phyloP scores from a whole-genome alignment of 371 early-diverging fungal genomes.

The Mortierella polycephala region DNA sequence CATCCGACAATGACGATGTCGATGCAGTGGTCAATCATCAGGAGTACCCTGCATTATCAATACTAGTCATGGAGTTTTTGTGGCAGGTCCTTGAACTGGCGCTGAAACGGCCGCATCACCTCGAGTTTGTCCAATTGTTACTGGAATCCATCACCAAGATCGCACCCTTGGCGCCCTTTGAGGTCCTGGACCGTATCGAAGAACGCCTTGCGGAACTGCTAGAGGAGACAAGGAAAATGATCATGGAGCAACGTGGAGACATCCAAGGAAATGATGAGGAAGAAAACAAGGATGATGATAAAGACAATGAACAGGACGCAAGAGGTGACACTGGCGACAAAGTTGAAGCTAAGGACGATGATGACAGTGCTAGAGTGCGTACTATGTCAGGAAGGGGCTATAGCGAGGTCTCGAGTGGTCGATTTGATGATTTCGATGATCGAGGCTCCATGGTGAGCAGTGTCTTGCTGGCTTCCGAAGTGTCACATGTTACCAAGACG shows the following conservation, averaged over 20 bases:
- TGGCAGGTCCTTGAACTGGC: conserved; percentile 53
- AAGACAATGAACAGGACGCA: conserved; percentile 1
- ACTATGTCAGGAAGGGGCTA: conserved; percentile 23
- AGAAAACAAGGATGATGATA: conserved; percentile 8
- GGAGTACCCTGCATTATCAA: conserved; percentile 45
- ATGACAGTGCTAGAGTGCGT: conserved; percentile 14
- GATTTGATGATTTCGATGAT: conserved; percentile 47
- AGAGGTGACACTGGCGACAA: background rate
- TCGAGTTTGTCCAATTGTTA: conserved; percentile 51
- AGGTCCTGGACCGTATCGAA: conserved; percentile 50
- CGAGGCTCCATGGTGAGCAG: conserved; percentile 48
- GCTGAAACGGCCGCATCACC: conserved; percentile 49
- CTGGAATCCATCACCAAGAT: conserved; percentile 51
- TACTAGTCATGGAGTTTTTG: conserved; percentile 50
- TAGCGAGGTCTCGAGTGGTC: conserved; percentile 36
- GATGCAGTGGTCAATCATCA: conserved; percentile 28
- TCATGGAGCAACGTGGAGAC: conserved; percentile 50
- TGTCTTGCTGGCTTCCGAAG: conserved; percentile 40
- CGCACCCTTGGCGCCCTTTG: conserved; percentile 41
- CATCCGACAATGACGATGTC: conserved; percentile 3
- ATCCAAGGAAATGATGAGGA: conserved; percentile 11
- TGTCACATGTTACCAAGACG: conserved; percentile 25
- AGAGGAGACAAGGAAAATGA: conserved; percentile 52
- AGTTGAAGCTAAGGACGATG: conserved; percentile 9
- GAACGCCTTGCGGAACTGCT: conserved; percentile 51